phyloP scores from a whole-genome alignment of 306 rosid genomes.

The Lotus japonicus region DNA sequence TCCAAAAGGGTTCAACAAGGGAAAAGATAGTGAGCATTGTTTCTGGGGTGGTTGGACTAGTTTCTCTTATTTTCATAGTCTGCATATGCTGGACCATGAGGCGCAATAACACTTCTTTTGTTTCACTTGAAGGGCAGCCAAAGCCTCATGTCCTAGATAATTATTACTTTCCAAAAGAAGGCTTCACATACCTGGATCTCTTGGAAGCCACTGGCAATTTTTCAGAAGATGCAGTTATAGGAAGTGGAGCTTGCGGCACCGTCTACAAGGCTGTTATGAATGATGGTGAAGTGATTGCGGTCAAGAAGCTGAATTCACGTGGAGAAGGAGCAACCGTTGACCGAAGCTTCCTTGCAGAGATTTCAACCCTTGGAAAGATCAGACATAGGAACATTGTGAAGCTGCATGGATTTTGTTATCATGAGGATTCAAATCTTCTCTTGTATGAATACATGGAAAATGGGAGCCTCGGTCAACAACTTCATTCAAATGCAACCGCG shows the following conservation, averaged over 20 bases:
- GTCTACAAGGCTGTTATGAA: constrained; percentile 79
- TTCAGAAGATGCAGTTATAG: constrained; percentile 50
- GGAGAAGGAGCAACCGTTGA: constrained; percentile 68
- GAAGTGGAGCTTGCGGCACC: constrained; percentile 89
- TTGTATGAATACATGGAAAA: constrained; percentile 80
- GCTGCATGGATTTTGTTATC: constrained; percentile 77
- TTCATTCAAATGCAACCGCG: constrained; percentile 45
- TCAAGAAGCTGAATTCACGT: constrained; percentile 66
- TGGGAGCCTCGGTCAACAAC: constrained; percentile 84
- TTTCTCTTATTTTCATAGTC: constrained; percentile 48
- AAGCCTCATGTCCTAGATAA: constrained; percentile 41
- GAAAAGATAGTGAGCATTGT: constrained; percentile 52
- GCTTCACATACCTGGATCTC: constrained; percentile 76
- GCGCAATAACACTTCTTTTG: constrained; percentile 32
- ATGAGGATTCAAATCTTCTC: constrained; percentile 78
- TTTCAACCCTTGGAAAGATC: constrained; percentile 79
- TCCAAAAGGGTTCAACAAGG: constrained; percentile 38
- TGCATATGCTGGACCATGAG: constrained; percentile 48
- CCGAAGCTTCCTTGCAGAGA: constrained; percentile 76
- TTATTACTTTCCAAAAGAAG: constrained; percentile 79
- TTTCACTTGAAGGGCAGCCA: constrained; percentile 41
- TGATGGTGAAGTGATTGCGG: constrained; percentile 63
- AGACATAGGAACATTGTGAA: constrained; percentile 88
- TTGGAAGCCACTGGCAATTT: constrained; percentile 72
- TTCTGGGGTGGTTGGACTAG: constrained; percentile 41